phyloP scores from a whole-genome alignment of 2,329 filamentous ascomycete genomes.

The Exserohilum rostratum region DNA sequence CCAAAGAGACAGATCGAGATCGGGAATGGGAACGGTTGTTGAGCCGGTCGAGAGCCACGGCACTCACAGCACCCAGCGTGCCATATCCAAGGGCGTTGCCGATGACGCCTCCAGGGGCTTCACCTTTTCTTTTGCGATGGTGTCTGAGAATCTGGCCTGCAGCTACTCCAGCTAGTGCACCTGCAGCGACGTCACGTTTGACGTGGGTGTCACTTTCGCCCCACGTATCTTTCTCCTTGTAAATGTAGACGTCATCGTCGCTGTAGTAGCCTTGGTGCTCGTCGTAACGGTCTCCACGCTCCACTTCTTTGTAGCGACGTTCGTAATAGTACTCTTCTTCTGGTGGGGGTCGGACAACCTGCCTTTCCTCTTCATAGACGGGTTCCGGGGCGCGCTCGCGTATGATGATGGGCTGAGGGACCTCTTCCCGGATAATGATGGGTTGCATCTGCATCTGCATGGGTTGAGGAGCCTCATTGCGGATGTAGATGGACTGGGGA shows the following conservation, averaged over 20 bases:
- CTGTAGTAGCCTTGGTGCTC: conserved; percentile 58
- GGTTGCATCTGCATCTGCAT: conserved; percentile 51
- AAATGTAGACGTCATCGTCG: conserved; percentile 67
- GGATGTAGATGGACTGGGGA: conserved; percentile 56
- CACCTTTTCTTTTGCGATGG: conserved; percentile 62
- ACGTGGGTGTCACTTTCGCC: conserved; percentile 53
- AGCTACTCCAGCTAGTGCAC: conserved; percentile 64
- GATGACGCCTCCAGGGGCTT: conserved; percentile 58
- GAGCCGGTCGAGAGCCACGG: conserved; percentile 62
- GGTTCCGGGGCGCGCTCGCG: conserved; percentile 56
- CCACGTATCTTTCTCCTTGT: conserved; percentile 58
- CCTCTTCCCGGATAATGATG: conserved; percentile 53
- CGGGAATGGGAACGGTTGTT: conserved; percentile 57
- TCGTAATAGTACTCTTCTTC: conserved; percentile 69
- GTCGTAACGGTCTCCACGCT: conserved; percentile 54
- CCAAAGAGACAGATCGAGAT: conserved; percentile 48
- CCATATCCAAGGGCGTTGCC: conserved; percentile 65
- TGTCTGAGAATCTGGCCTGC: conserved; percentile 66
- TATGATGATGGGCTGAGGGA: conserved; percentile 54
- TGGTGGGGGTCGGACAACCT: conserved; percentile 53
- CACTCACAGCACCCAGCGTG: conserved; percentile 65
- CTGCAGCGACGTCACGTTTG: conserved; percentile 66
- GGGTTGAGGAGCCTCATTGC: conserved; percentile 57
- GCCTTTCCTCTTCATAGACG: conserved; percentile 62
- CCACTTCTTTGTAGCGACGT: conserved; percentile 61